Conservation (phyloP, 225 moss, liverwort and hornwort species). For the Thuidium tamariscinum region DNA sequence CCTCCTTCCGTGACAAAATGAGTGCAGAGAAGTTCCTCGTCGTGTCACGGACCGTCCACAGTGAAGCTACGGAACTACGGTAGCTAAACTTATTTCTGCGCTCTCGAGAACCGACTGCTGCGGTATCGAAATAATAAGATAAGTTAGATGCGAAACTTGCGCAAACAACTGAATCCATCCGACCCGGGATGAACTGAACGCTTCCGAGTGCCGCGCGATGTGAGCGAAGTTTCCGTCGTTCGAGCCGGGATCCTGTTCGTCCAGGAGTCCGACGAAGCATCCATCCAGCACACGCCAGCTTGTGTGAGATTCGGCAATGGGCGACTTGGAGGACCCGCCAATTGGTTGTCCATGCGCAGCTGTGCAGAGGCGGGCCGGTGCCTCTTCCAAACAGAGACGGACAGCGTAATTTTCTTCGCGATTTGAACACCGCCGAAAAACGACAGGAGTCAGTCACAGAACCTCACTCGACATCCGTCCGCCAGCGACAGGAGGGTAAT, state of each 20-base stretch:
- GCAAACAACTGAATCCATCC: background rate
- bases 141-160: background rate
- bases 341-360: background rate
- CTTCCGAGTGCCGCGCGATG: no score
- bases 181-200: background rate
- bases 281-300: background rate
- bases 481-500: background rate
- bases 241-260: background rate
- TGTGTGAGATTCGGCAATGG: background rate
- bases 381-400: background rate
- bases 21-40: background rate
- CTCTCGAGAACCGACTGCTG: background rate
- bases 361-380: background rate
- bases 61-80: background rate
- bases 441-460: background rate
- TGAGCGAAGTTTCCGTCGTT: background rate
- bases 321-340: background rate
- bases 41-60: background rate
- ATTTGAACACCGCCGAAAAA: no score
- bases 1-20: background rate
- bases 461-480: no score
- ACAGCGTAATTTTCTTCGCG: background rate
- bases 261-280: background rate
- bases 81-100: background rate
- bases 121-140: background rate